Base-by-base conservation (phyloP, 2,329 filamentous ascomycete species). In the Aspergillus udagawae region DNA sequence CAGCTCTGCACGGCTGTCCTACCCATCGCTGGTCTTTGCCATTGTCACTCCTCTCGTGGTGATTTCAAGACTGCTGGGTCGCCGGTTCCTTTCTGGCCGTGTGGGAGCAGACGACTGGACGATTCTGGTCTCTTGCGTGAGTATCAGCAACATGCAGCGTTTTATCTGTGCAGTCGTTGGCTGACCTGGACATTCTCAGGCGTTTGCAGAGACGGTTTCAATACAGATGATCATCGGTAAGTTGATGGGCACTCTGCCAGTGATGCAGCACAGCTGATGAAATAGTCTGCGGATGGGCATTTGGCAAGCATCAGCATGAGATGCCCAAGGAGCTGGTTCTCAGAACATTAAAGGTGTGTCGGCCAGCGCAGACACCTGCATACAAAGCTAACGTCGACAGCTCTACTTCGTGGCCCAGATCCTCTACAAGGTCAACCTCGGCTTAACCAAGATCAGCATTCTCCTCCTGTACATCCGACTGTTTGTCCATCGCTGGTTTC, bases 341-440 rank as follows among this genome's bases (percentile, higher is more conserved):
- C 9, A 55, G 44, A 41, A 58, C 62, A 29, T 45, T 66, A 21
- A 60, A 63, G 62, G 63, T 62, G 21, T n/a, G 32, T 29, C 27
- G 3, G 17, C 10, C 21, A 20, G 10, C 14, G 7, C 35, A 6
- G 10, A 23, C 2, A 12, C 20, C 42, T 44, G 8, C 3, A 4
- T 10, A 9, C 21, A 5, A 0, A 23, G 42, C 42, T 44, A 8
- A 44, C 41, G 12, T 6, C 42, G n/a, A 23, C n/a, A 63, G 63
- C 47, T 64, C 20, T 64, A 62, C 38, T 67, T 64, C 53, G 45
- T 66, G 14, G 63, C 65, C 23, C 63, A 68, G 47, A 58, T 67
- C n/a, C 53, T 68, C 23, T 67, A 67, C 54, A 66, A 67, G 32
- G 55, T 66, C 52, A 64, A 59, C 20, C 63, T 65, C 38, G 63